Conservation (phyloP, 2,329 filamentous ascomycete genomes). For the Sporothrix euskadiensis region DNA sequence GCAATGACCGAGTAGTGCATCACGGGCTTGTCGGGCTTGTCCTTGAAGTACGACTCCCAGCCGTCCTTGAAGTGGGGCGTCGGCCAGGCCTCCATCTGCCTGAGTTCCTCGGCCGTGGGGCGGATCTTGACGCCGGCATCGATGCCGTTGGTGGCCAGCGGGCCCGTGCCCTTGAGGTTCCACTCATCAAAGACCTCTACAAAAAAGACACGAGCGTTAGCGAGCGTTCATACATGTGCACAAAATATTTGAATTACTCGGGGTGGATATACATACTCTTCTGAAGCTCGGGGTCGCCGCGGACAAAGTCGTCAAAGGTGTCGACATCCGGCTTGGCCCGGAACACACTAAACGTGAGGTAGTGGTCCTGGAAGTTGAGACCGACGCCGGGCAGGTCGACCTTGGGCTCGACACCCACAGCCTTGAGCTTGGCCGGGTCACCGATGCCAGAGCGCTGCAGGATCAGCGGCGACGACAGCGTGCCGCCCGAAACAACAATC, state of each 20-base stretch:
- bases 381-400: slow-evolving; percentile 73
- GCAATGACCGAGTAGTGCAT: slow-evolving; percentile 82
- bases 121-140: slow-evolving; percentile 78
- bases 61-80: slow-evolving; percentile 71
- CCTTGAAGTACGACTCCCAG: slow-evolving; percentile 80
- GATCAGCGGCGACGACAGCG: slow-evolving; percentile 71
- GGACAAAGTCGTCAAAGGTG: slow-evolving; percentile 77
- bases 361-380: slow-evolving; percentile 76
- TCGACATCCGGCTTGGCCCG: slow-evolving; percentile 74
- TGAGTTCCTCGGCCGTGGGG: slow-evolving; percentile 67
- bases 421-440: slow-evolving; percentile 69
- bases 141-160: slow-evolving; percentile 75
- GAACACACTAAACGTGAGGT: slow-evolving; percentile 69
- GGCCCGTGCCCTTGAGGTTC: slow-evolving; percentile 76
- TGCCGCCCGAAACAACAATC: slow-evolving; percentile 71
- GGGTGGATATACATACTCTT: slow-evolving; percentile 50
- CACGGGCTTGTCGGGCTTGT: slow-evolving; percentile 82
- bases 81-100: slow-evolving; percentile 70
- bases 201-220: slow-evolving; percentile 26
- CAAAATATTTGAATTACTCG: neutral
- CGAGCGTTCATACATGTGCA: neutral
- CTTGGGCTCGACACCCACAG: slow-evolving; percentile 66
- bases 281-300: slow-evolving; percentile 71
- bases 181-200: slow-evolving; percentile 70
- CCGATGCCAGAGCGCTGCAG: slow-evolving; percentile 75